Evolutionary conservation across 768 basidiomycete genomes (phyloP), one percentile per base, ranked within the genome.

Genomic region (Pisolithus albus): DNA sequence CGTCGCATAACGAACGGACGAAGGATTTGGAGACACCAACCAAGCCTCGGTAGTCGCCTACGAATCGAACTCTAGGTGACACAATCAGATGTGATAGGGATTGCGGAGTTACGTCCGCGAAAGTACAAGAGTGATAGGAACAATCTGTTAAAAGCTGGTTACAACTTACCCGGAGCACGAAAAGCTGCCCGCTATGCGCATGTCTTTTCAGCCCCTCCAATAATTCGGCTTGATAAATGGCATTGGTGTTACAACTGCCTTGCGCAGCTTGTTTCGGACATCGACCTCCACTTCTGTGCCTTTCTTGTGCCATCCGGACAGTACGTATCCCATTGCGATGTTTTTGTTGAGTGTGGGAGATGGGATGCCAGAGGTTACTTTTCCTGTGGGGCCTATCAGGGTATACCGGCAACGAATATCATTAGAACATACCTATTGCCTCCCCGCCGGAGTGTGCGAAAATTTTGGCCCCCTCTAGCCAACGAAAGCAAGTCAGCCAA

Each of bases 271-370:
- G 52, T 81, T 85, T 44, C 95, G 78, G 36, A 98, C 87, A 53
- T 94, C 87, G 15, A 98, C 84, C 46, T 79, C 76, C 4, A 98
- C 74, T 63, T 86, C 80, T 0, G 87, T 95, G 10, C 90, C 92
- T 67, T 90, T 94, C 72, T 93, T 97, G 72, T 95, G 90, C 69
- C 76, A 83, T 0, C 92, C 92, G 19, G 73, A 78, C 56, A 74
- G 65, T 44, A 97, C 78, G 61, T 98, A 98, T 1, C 84, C 95
- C 95, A 98, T 98, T 1, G 94, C 92, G 59, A 98, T 91, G 68
- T 99, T 97, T 66, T 86, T 84, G 1, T 81, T 82, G 3, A 92
- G 73, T 1, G 91, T 86, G 0, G 94, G 95, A 0, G 92, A 92
- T 13, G 96, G 96, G 55, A 98, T 96, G 43, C 95, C 96, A 1